Base-by-base conservation (phyloP, 2,329 filamentous ascomycete species). In the Pseudopithomyces chartarum region DNA sequence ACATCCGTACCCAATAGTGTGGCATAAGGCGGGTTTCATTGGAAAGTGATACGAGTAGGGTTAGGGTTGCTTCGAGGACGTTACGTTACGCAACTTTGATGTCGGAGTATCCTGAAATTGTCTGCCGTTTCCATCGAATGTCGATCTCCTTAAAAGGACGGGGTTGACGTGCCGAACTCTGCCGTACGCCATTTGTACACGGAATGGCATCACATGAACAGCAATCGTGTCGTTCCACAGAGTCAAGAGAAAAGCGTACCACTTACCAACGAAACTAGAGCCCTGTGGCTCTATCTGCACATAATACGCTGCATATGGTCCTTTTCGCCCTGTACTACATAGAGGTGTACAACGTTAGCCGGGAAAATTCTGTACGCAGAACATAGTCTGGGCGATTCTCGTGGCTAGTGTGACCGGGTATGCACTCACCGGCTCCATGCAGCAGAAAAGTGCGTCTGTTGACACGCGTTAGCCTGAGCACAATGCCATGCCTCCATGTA, bases 381-480 rank as follows among this genome's bases (percentile, higher is more conserved):
- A 38, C 39, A 55, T 22, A 13, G 8, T 33, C 32, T 38, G 44
- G 26, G 54, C 48, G 34, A 40, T 42, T n/a, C 33, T 39, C 34
- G 33, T 50, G 40, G 23, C 23, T 19, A 22, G 20, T 36, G 34
- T 34, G 33, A 6, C 32, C 12, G 29, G 19, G 15, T 13, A 17
- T 36, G 3, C 12, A 52, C 56, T 49, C 34, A 58, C 56, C 56
- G 52, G 23, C 51, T 55, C 52, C 91, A 96, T 22, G 91, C 90
- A 36, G 90, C 92, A 10, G 90, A 90, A 76, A 93, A 96, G 77
- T 93, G 86, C 52, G 91, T 85, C 87, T 91, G 50, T 19, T 22
- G 26, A 39, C 42, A 46, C 39, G 34, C 17, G 43, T 50, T 46
- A 55, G 36, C 23, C 54, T 39, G n/a, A 34, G 22, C 2, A 6